Conservation (phyloP, 2,329 filamentous ascomycete species). For the Aspergillus sp. region DNA sequence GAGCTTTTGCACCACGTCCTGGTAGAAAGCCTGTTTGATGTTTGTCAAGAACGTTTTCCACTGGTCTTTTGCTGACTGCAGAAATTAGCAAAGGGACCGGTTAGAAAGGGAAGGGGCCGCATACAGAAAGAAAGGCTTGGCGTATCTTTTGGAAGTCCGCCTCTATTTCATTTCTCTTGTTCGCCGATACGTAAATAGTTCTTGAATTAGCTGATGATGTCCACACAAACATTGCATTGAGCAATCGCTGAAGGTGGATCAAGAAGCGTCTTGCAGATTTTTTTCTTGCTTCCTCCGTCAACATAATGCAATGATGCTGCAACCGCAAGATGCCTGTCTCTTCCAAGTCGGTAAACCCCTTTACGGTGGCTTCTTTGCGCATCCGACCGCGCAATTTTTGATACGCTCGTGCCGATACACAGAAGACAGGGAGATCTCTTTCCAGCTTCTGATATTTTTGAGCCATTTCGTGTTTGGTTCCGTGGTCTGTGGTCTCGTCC, state of each 20-base stretch:
- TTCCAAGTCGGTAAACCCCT: conserved; percentile 53
- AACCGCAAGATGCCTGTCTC: conserved; percentile 62
- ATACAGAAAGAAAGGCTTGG: not conserved
- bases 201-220: conserved; percentile 24
- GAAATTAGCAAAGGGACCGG: too few species aligned
- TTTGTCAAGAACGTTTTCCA: too few species aligned
- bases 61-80: too few species aligned
- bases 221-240: conserved; percentile 57
- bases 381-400: conserved; percentile 61
- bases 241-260: conserved; percentile 49
- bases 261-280: conserved; percentile 52
- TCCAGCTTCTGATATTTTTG: conserved; percentile 61
- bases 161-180: conserved; percentile 5
- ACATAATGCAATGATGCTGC: conserved; percentile 57
- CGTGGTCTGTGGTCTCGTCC: conserved; percentile 36
- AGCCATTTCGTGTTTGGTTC: conserved; percentile 26
- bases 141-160: not conserved
- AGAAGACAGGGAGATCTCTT: conserved; percentile 60
- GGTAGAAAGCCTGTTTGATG: too few species aligned
- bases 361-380: conserved; percentile 51
- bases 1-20: too few species aligned
- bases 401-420: conserved; percentile 62
- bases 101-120: conserved; percentile 7
- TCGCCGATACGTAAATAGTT: not conserved
- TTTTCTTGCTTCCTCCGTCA: conserved; percentile 53